Percentiles rank a stretch among this genome's conserved stretches.
These are phyloP conservation scores for Nakazawaea populi DNA, from an alignment of 805 yeast species.

Conservation along the genomic window DNA sequence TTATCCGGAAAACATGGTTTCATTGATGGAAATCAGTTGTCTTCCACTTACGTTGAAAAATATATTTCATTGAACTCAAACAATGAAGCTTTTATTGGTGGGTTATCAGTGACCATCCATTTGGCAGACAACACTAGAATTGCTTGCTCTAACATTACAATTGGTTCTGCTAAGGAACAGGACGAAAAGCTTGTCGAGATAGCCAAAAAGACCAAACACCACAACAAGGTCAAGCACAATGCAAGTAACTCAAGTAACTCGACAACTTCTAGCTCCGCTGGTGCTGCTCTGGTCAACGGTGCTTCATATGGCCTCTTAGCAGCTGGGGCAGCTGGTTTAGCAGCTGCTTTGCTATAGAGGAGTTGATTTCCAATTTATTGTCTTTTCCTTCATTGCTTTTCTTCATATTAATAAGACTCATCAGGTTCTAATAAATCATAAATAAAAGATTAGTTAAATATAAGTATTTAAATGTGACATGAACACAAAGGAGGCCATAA, in stretches of 20 bases:
- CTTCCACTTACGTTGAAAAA: conserved; percentile 32
- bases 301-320: conserved; percentile 7
- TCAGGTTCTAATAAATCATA: too few relatives aligned
- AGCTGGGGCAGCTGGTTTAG: conserved; percentile 17
- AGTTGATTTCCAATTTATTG: not conserved
- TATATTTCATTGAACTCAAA: conserved; percentile 32
- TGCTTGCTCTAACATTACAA: conserved; percentile 49
- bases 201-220: conserved; percentile 5
- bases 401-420: too few relatives aligned
- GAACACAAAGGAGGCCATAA: too few relatives aligned
- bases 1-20: conserved; percentile 43
- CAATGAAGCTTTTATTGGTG: conserved; percentile 33
- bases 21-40: conserved; percentile 36
- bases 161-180: conserved; percentile 1
- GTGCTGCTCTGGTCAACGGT: conserved; percentile 9
- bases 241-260: conserved; percentile 8
- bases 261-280: conserved; percentile 7
- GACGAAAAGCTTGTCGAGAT: conserved; percentile 1
- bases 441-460: too few relatives aligned
- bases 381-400: not conserved
- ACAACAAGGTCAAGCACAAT: conserved; percentile 6
- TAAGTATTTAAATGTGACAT: too few relatives aligned
- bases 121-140: conserved; percentile 40
- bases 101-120: conserved; percentile 45
- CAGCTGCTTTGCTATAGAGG: conserved; percentile 1